Evolutionary conservation across 148 eudicot genomes (phyloP).

Genomic region (Gaultheria prostrata): DNA sequence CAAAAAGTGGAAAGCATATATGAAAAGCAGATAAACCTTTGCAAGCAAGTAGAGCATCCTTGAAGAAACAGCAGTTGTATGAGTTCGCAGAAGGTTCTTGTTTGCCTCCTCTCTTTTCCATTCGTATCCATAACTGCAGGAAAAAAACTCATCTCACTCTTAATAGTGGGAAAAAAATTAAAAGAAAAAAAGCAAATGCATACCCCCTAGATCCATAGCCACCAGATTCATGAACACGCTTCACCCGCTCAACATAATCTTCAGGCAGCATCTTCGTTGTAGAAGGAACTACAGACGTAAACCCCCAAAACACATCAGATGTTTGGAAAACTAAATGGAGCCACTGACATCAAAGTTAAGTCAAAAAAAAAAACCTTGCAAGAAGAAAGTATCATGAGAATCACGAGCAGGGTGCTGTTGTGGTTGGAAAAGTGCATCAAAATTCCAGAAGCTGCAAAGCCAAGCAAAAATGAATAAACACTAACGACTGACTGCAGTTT

Average conservation of each 20-base stretch:
- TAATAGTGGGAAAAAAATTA: not conserved
- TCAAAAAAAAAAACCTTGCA: slow-evolving; percentile 57
- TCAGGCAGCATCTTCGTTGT: slow-evolving; percentile 75
- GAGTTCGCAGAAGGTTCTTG: slow-evolving; percentile 91
- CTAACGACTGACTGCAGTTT: not conserved
- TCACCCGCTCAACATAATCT: slow-evolving; percentile 89
- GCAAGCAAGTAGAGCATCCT: slow-evolving; percentile 92
- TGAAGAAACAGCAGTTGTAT: slow-evolving; percentile 96
- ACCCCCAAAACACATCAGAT: slow-evolving; percentile 12
- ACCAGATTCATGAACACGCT: slow-evolving; percentile 77
- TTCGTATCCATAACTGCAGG: slow-evolving; percentile 74
- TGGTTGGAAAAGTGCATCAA: slow-evolving; percentile 93
- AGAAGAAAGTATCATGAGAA: slow-evolving; percentile 92
- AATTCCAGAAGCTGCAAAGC: slow-evolving; percentile 86
- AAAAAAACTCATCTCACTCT: not conserved
- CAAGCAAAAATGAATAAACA: not conserved
- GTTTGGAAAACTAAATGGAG: not conserved
- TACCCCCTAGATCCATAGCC: slow-evolving; percentile 98
- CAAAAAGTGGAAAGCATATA: slow-evolving; percentile 6
- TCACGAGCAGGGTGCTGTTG: slow-evolving; percentile 99
- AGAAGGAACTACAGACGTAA: slow-evolving; percentile 61
- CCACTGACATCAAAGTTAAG: slow-evolving; percentile 4
- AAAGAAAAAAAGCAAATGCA: slow-evolving; percentile 9
- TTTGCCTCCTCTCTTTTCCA: slow-evolving; percentile 96
- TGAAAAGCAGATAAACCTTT: slow-evolving; percentile 41